Percentiles rank a stretch among this genome's conserved stretches.
phyloP scores from a whole-genome alignment of 352 stramenopile species.

The Halophytophthora polymorphica region DNA sequence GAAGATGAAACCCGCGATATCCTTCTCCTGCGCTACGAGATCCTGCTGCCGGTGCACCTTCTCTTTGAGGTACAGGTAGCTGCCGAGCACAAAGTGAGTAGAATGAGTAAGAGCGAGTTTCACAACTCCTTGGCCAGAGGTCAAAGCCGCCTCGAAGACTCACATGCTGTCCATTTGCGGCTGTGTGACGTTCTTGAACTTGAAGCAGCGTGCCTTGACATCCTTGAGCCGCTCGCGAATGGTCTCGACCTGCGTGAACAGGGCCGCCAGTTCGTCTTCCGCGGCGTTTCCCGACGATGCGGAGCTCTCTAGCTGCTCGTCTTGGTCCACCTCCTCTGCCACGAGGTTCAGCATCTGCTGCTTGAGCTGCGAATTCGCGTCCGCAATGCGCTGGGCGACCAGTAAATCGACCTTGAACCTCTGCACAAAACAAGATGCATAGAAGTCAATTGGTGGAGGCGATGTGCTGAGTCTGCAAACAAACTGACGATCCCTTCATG shows the following conservation, averaged over 20 bases:
- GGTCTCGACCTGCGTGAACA: conserved; percentile 46
- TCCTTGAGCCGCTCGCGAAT: conserved; percentile 54
- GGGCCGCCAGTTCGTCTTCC: conserved; percentile 43
- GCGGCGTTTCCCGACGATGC: background rate
- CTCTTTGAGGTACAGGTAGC: conserved; percentile 79
- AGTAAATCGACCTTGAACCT: conserved; percentile 75
- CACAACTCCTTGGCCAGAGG: no score
- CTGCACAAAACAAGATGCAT: conserved; percentile 20
- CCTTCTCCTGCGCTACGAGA: conserved; percentile 59
- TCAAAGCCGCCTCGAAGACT: conserved; percentile 4
- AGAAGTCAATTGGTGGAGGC: background rate
- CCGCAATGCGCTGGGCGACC: conserved; percentile 63
- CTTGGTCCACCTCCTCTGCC: conserved; percentile 24
- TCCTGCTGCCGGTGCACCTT: conserved; percentile 77
- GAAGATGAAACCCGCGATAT: conserved; percentile 69
- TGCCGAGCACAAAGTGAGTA: no score
- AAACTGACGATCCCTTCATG: no score
- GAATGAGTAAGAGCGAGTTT: no score
- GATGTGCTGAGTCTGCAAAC: background rate
- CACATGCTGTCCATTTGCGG: conserved; percentile 69
- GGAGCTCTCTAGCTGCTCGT: conserved; percentile 21
- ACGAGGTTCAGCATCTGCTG: conserved; percentile 65
- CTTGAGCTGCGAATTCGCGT: conserved; percentile 58
- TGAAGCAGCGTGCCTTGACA: conserved; percentile 68
- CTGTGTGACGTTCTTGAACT: conserved; percentile 52